Evolutionary conservation across 2,329 filamentous ascomycete genomes (phyloP).

Genomic region (Clonostachys rosea): DNA sequence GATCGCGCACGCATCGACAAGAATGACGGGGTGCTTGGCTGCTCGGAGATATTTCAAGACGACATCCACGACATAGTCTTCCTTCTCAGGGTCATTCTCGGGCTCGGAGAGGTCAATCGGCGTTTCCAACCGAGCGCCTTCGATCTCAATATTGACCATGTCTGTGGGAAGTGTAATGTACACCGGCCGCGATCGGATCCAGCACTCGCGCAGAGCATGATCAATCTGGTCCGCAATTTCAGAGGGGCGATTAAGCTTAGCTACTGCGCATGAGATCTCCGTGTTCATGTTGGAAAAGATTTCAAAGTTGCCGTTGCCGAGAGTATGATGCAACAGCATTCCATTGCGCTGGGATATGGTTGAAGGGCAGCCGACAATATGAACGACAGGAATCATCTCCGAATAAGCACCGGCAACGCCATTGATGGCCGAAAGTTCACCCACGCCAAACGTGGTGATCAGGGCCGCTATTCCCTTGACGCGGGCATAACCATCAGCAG

Average conservation of each 20-base stretch:
- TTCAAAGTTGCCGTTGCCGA: conserved; percentile 75
- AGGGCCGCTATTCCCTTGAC: conserved; percentile 67
- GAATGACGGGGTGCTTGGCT: conserved; percentile 70
- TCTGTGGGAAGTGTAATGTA: conserved; percentile 83
- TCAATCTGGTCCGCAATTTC: conserved; percentile 76
- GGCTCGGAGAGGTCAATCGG: conserved; percentile 64
- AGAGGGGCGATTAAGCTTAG: conserved; percentile 64
- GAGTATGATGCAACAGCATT: conserved; percentile 60
- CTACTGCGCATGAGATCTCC: conserved; percentile 65
- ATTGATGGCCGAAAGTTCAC: conserved; percentile 69
- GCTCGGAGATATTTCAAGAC: conserved; percentile 68
- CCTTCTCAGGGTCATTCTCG: conserved; percentile 63
- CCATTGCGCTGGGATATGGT: conserved; percentile 40
- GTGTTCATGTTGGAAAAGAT: conserved; percentile 78
- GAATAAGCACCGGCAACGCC: conserved; percentile 71
- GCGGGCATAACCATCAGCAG: conserved; percentile 75
- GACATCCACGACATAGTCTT: conserved; percentile 79
- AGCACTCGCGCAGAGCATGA: conserved; percentile 70
- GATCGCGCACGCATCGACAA: conserved; percentile 80
- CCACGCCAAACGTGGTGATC: conserved; percentile 73
- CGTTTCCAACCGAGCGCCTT: conserved; percentile 66
- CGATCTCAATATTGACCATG: conserved; percentile 71
- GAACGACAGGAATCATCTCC: conserved; percentile 67
- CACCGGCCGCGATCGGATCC: conserved; percentile 69
- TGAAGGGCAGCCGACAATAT: conserved; percentile 56